Percentiles rank a stretch among this genome's conserved stretches.
These are phyloP conservation scores for Picea abies DNA, from an alignment of 83 land plant genomes.

Conservation along the genomic window DNA sequence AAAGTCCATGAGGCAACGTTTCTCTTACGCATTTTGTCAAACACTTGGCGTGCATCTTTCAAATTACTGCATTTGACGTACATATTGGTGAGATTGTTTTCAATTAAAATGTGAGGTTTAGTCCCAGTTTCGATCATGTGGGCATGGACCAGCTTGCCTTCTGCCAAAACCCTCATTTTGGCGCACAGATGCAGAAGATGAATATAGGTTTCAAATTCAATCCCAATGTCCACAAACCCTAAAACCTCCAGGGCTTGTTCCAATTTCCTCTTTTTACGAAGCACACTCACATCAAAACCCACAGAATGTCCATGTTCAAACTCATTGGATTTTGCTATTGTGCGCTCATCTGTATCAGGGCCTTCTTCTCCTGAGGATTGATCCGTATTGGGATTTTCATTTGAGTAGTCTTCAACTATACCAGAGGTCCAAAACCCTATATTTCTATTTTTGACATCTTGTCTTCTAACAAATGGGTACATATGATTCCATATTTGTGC, in stretches of 20 bases:
- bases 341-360: neutral
- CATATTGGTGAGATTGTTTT: constrained; percentile 29
- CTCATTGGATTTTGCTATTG: neutral
- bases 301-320: neutral
- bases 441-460: neutral
- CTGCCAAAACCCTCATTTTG: neutral
- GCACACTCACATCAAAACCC: neutral
- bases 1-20: constrained; percentile 75
- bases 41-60: constrained; percentile 46
- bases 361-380: neutral
- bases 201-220: neutral
- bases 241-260: neutral
- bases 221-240: neutral
- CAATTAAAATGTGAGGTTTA: too few relatives aligned
- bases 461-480: neutral
- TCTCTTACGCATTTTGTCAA: constrained; percentile 35
- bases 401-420: neutral
- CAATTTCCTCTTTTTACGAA: neutral
- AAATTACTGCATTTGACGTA: constrained; percentile 62
- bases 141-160: neutral
- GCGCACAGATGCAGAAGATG: neutral
- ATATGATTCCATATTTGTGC: neutral
- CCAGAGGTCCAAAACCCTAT: neutral
- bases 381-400: neutral
- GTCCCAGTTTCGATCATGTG: constrained; percentile 18